phyloP scores from a whole-genome alignment of 2,329 filamentous ascomycete genomes.

The Phyllosticta citribraziliensis region DNA sequence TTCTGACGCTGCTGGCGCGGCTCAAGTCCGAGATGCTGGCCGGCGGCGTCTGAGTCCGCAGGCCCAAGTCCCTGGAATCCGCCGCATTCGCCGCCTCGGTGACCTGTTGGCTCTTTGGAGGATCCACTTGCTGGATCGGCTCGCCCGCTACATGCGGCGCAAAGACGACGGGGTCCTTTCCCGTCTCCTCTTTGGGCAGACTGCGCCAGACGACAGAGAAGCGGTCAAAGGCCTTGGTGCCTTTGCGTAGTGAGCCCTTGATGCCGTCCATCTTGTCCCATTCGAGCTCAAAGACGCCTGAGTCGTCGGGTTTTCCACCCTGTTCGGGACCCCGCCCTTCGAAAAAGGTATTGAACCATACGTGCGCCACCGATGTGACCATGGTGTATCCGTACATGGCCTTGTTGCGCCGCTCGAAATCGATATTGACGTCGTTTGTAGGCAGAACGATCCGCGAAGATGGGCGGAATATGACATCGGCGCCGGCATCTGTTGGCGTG shows the following conservation, averaged over 20 bases:
- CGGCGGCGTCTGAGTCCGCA: conserved; percentile 52
- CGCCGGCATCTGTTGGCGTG: conserved; percentile 18
- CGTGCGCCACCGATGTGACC: conserved; percentile 86
- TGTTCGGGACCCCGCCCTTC: conserved; percentile 70
- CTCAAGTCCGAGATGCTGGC: conserved; percentile 50
- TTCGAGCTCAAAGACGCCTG: conserved; percentile 60
- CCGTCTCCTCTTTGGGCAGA: conserved; percentile 21
- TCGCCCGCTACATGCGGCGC: conserved; percentile 57
- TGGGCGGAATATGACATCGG: conserved; percentile 72
- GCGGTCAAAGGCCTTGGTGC: conserved; percentile 69
- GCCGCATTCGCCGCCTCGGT: conserved; percentile 20
- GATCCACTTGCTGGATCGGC: conserved; percentile 56
- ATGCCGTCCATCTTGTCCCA: conserved; percentile 86
- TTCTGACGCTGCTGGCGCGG: conserved; percentile 58
- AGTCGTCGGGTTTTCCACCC: conserved; percentile 54
- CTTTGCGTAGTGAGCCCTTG: conserved; percentile 78
- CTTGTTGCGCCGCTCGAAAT: conserved; percentile 77
- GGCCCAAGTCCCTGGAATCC: conserved; percentile 52
- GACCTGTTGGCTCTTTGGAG: conserved; percentile 36
- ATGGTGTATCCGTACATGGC: conserved; percentile 69
- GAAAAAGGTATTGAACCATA: conserved; percentile 96
- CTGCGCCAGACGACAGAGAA: conserved; percentile 76
- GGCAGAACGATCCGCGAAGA: conserved; percentile 57
- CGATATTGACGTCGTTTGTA: conserved; percentile 81
- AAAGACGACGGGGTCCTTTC: conserved; percentile 39